Evolutionary conservation across 2,329 filamentous ascomycete genomes (phyloP).

Genomic region (Calonectria ilicicola): DNA sequence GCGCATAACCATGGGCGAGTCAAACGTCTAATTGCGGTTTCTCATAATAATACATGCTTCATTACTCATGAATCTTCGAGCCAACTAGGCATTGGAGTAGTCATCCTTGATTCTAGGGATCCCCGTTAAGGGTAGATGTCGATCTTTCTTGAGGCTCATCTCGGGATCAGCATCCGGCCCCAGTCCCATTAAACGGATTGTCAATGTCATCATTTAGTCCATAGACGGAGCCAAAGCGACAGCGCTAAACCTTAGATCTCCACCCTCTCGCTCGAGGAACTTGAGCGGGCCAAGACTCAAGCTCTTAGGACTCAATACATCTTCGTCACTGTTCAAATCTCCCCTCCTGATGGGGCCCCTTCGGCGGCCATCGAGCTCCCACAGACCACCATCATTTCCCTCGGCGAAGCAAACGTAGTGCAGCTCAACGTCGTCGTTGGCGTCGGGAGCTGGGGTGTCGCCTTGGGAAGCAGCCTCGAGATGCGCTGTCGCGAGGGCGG

Average conservation of each 20-base stretch:
- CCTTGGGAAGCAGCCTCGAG: conserved; percentile 80
- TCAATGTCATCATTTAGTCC: conserved; percentile 45
- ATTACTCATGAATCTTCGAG: background rate
- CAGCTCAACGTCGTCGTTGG: conserved; percentile 86
- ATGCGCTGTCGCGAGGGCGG: conserved; percentile 82
- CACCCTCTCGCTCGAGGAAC: conserved; percentile 68
- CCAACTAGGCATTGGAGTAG: background rate
- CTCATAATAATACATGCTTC: background rate
- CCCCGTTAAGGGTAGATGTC: background rate
- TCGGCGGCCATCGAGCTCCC: conserved; percentile 70
- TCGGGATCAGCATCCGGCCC: background rate
- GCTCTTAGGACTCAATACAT: conserved; percentile 81
- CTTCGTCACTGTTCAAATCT: conserved; percentile 68
- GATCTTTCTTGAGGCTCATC: background rate
- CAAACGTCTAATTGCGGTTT: background rate
- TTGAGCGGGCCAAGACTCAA: conserved; percentile 74
- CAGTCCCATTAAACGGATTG: background rate
- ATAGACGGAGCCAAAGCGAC: conserved; percentile 66
- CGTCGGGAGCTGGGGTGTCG: conserved; percentile 82
- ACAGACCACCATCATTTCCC: conserved; percentile 70
- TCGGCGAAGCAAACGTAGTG: conserved; percentile 98
- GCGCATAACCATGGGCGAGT: background rate
- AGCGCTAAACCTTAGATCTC: conserved; percentile 69
- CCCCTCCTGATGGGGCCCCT: conserved; percentile 71
- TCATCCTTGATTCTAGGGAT: background rate